Evolutionary conservation across 1,284 basidiomycete species (phyloP).

Genomic region (Grifola frondosa): DNA sequence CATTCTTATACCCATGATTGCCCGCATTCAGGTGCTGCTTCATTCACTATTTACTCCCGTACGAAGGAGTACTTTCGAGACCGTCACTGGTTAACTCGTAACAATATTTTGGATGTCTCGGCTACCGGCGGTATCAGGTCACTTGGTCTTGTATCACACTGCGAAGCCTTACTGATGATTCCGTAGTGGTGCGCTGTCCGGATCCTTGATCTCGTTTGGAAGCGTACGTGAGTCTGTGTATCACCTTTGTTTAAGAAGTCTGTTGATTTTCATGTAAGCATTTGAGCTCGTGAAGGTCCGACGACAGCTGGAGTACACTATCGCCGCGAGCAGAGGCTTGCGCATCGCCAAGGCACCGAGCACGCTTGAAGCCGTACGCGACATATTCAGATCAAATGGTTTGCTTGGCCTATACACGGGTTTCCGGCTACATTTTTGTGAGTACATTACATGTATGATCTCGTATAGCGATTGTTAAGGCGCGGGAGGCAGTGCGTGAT

Average conservation of each 20-base stretch:
- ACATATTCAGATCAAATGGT: conserved; percentile 69
- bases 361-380: conserved; percentile 71
- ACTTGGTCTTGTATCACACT: background rate
- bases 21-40: conserved; percentile 66
- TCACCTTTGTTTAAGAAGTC: background rate
- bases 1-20: background rate
- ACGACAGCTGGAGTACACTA: conserved; percentile 91
- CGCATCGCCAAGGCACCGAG: conserved; percentile 66
- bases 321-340: conserved; percentile 77
- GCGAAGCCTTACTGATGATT: conserved; percentile 4
- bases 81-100: conserved; percentile 54
- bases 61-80: conserved; percentile 82
- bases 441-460: conserved; percentile 26
- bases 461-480: conserved; percentile 2
- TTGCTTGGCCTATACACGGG: conserved; percentile 78
- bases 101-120: conserved; percentile 68
- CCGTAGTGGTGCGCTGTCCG: conserved; percentile 72
- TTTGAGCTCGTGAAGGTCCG: conserved; percentile 97
- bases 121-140: conserved; percentile 68
- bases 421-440: conserved; percentile 78
- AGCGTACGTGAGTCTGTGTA: conserved; percentile 70
- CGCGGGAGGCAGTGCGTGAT: conserved; percentile 67
- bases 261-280: conserved; percentile 42
- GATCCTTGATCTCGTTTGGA: conserved; percentile 78
- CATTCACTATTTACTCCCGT: conserved; percentile 91